A percentile compares a stretch with the other conserved stretches of the same genome.
phyloP scores from a whole-genome alignment of 2,329 filamentous ascomycete genomes.

The Aspergillus fijiensis region DNA sequence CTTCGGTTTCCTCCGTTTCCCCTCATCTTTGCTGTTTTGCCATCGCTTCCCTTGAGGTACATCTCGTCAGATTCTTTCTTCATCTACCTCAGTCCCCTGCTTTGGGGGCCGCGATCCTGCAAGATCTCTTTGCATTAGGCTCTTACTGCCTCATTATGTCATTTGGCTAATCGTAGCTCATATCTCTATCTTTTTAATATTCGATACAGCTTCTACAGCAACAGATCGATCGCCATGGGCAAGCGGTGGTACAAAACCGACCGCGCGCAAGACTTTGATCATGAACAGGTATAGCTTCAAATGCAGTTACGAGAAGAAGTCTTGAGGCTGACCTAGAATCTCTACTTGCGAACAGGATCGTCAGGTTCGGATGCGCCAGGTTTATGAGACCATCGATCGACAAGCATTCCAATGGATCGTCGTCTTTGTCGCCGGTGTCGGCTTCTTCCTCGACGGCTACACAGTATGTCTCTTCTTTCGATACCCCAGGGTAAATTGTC shows the following conservation, averaged over 20 bases:
- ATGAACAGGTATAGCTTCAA: slow-evolving; percentile 36
- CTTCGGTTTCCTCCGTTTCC: background rate
- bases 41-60: background rate
- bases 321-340: background rate
- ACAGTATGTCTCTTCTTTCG: slow-evolving; percentile 26
- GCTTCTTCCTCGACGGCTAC: slow-evolving; percentile 52
- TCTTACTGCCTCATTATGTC: slow-evolving; percentile 4
- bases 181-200: background rate
- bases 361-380: slow-evolving; percentile 44
- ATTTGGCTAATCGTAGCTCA: background rate
- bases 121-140: background rate
- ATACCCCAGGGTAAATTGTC: background rate
- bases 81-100: background rate
- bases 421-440: slow-evolving; percentile 49
- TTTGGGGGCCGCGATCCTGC: slow-evolving; percentile 3
- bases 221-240: slow-evolving; percentile 24
- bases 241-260: slow-evolving; percentile 45
- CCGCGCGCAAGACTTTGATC: slow-evolving; percentile 45
- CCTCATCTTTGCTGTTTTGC: background rate
- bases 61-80: background rate
- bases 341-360: slow-evolving; percentile 33
- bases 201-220: background rate
- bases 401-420: slow-evolving; percentile 46
- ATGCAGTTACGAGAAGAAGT: background rate
- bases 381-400: slow-evolving; percentile 47